Evolutionary conservation across 805 yeast species (phyloP).

Genomic region (Spathaspora sp.): DNA sequence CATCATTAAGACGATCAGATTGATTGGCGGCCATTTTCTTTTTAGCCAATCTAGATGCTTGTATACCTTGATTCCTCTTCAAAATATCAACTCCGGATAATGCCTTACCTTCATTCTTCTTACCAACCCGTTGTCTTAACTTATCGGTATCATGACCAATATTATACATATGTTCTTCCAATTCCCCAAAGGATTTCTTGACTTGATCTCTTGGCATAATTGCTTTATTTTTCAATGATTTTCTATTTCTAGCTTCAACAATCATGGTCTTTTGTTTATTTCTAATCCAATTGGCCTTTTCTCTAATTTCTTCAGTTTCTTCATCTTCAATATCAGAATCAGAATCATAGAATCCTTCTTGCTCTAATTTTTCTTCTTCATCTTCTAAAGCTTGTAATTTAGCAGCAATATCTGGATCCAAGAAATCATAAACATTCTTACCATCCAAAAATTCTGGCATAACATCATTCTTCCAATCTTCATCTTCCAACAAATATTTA

Average conservation of each 20-base stretch:
- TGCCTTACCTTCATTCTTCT: constrained; percentile 33
- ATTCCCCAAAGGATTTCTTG: constrained; percentile 66
- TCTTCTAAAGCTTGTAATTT: constrained; percentile 94
- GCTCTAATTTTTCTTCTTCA: constrained; percentile 91
- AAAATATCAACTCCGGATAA: constrained; percentile 78
- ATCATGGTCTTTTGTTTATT: constrained; percentile 93
- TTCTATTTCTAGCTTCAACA: constrained; percentile 81
- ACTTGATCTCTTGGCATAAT: constrained; percentile 88
- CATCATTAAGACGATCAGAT: constrained; percentile 80
- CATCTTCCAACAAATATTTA: constrained; percentile 87
- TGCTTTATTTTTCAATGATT: constrained; percentile 81
- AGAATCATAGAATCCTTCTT: constrained; percentile 93
- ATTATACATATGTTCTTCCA: constrained; percentile 87
- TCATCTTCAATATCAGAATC: constrained; percentile 58
- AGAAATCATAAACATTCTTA: constrained; percentile 93
- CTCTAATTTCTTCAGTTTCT: constrained; percentile 64
- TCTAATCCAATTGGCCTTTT: constrained; percentile 94
- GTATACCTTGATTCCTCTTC: constrained; percentile 48
- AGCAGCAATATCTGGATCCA: constrained; percentile 92
- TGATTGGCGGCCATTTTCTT: constrained; percentile 52
- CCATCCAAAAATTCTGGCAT: constrained; percentile 98
- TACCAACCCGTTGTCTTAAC: constrained; percentile 44
- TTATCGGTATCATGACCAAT: constrained; percentile 84
- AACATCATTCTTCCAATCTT: constrained; percentile 94
- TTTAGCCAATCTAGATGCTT: constrained; percentile 40